Percentiles rank a stretch among this genome's conserved stretches.
phyloP scores from a whole-genome alignment of 2,329 filamentous ascomycete genomes.

The Eutypa lata region DNA sequence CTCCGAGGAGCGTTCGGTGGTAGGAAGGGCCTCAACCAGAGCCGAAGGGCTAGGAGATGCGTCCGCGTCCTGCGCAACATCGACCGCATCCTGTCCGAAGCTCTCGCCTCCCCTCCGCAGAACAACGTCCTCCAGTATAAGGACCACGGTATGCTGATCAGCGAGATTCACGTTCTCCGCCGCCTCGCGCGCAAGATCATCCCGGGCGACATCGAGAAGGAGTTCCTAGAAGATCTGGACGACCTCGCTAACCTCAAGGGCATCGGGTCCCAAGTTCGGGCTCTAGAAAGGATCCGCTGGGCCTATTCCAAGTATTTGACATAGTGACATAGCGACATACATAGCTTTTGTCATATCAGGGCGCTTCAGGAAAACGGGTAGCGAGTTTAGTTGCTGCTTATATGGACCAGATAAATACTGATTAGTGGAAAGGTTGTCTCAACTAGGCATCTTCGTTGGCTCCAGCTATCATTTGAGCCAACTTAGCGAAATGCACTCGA shows the following conservation, averaged over 20 bases:
- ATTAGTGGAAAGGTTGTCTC: too few relatives aligned
- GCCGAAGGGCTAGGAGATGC: slow-evolving; percentile 65
- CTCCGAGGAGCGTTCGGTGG: slow-evolving; percentile 66
- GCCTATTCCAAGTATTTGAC: slow-evolving; percentile 76
- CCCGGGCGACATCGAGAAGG: slow-evolving; percentile 70
- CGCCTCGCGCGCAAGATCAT: slow-evolving; percentile 65
- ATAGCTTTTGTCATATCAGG: background rate
- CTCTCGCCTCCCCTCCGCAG: slow-evolving; percentile 64
- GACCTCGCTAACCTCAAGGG: slow-evolving; percentile 83
- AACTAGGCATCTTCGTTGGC: too few relatives aligned
- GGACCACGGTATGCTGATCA: slow-evolving; percentile 85
- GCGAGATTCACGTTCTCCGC: slow-evolving; percentile 82
- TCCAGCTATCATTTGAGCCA: too few relatives aligned
- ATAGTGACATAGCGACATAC: too few relatives aligned
- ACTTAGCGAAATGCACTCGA: too few relatives aligned
- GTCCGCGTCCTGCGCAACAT: slow-evolving; percentile 82
- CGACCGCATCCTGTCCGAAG: slow-evolving; percentile 72
- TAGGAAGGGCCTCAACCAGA: slow-evolving; percentile 64
- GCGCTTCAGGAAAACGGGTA: too few relatives aligned
- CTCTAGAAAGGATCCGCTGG: slow-evolving; percentile 84
- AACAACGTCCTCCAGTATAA: slow-evolving; percentile 82
- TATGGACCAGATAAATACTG: too few relatives aligned
- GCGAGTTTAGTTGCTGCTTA: too few relatives aligned
- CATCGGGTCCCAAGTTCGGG: slow-evolving; percentile 72
- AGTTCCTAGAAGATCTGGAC: slow-evolving; percentile 84